These are phyloP conservation scores for Fusarium graminum DNA, from an alignment of 2,329 filamentous ascomycete species.

Conservation along the genomic window DNA sequence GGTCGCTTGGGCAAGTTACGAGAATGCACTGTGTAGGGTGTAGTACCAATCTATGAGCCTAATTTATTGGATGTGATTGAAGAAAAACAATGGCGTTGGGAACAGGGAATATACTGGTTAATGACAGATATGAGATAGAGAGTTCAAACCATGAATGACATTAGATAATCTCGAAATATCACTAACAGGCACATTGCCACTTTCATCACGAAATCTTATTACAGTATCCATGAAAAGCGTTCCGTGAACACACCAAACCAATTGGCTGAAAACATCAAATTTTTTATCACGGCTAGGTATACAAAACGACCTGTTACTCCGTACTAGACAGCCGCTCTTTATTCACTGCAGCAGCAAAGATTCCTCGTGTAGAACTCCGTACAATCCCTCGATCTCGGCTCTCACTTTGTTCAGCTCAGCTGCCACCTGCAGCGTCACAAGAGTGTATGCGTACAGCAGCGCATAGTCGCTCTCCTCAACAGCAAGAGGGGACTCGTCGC, in stretches of 20 bases:
- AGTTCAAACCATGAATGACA: slow-evolving; percentile 6
- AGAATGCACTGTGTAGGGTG: slow-evolving; percentile 69
- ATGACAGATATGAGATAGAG: slow-evolving; percentile 33
- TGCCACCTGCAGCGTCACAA: slow-evolving; percentile 75
- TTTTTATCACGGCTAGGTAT: slow-evolving; percentile 5
- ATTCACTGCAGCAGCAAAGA: slow-evolving; percentile 67
- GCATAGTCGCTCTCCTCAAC: slow-evolving; percentile 87
- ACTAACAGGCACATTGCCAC: not conserved
- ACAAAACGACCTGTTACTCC: slow-evolving; percentile 21
- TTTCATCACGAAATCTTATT: slow-evolving; percentile 6
- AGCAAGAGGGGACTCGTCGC: slow-evolving; percentile 48
- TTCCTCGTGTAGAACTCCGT: slow-evolving; percentile 73
- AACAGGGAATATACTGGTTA: slow-evolving; percentile 11
- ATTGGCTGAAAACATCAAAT: not conserved
- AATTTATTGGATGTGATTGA: not conserved
- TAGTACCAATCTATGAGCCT: not conserved
- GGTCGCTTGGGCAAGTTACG: slow-evolving; percentile 71
- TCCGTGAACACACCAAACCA: slow-evolving; percentile 1
- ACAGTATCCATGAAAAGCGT: slow-evolving; percentile 3
- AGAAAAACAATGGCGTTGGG: slow-evolving; percentile 18
- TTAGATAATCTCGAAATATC: not conserved
- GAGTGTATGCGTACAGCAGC: slow-evolving; percentile 88
- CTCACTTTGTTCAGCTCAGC: slow-evolving; percentile 73
- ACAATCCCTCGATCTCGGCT: slow-evolving; percentile 71
- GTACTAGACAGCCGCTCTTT: not conserved